Base-by-base conservation (phyloP, 2,329 filamentous ascomycete genomes). In the Purpureocillium takamizusanense region DNA sequence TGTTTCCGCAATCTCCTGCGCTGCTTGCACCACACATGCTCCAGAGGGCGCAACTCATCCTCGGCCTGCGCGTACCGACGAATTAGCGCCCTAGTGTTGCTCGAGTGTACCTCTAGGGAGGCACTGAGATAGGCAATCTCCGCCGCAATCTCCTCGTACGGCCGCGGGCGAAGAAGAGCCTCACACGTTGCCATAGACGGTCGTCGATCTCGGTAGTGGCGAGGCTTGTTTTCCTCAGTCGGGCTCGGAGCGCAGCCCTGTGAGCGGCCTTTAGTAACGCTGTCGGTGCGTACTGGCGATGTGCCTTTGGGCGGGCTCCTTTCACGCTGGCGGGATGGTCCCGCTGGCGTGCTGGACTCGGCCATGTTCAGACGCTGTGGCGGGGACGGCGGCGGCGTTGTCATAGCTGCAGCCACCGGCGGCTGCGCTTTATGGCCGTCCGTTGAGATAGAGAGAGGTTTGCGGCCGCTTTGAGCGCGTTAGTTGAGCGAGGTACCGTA, bases 111-210 rank as follows among this genome's bases (percentile, higher is more conserved):
- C 17, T 67, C 60, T 0, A 76, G 60, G 9, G 51, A 53, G 14
- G 53, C 42, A 2, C 61, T 40, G 14, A 77, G 63, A 41, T 74
- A 74, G 7, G 62, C 52, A 11, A 62, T 59, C 46, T 79, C 72
- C 4, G 53, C 51, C 38, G 65, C 60, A 4, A 74, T 56, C 5
- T 63, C 61, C 14, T 64, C 57, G 35, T 68, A 60, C 0, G 64
- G 50, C 2, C 66, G 59, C 2, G 61, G 62, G 3, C 58, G 52
- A 5, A 25, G 33, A 66, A 52, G 40, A 59, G 45, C 39, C 18
- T 42, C 48, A 10, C 12, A 30, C 9, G n/a, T 36, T 10, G 17
- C 18, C 14, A 9, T 7, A 8, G 25, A 28, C 21, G 34, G 25
- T 11, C 3, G n/a, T 14, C 33, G 23, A 28, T 29, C 17, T 12